Evolutionary conservation across 179 eudicot genomes (phyloP).

Genomic region (Corrigiola litoralis): DNA sequence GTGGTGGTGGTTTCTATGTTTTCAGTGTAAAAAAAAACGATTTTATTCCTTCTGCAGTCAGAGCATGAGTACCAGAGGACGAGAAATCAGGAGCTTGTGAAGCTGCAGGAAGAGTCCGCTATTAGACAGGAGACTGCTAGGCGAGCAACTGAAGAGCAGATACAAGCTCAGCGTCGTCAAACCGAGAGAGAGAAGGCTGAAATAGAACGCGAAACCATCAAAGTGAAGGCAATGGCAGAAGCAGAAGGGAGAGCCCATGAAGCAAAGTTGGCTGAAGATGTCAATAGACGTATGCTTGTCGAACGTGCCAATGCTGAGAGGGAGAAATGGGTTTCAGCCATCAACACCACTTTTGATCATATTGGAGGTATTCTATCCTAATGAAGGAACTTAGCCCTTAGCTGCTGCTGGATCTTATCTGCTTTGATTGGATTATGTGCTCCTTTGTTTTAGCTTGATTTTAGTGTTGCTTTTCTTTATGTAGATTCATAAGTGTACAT

Average conservation of each 20-base stretch:
- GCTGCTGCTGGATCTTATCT: too few species aligned
- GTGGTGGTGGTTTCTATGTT: not conserved
- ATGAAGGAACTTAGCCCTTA: not conserved
- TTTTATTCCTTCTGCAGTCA: conserved; percentile 35
- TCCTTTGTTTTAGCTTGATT: not conserved
- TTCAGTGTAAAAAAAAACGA: not conserved
- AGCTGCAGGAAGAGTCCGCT: conserved; percentile 78
- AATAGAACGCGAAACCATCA: conserved; percentile 76
- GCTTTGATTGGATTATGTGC: too few species aligned
- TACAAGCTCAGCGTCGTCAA: conserved; percentile 77
- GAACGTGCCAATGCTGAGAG: conserved; percentile 72
- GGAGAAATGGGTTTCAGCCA: conserved; percentile 88
- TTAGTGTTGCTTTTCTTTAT: not conserved
- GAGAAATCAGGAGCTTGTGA: conserved; percentile 83
- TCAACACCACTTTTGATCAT: conserved; percentile 75
- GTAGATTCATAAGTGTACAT: too few species aligned
- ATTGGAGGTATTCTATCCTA: conserved; percentile 75
- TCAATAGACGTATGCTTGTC: conserved; percentile 60
- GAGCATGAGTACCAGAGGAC: conserved; percentile 73
- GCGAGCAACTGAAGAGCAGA: conserved; percentile 87
- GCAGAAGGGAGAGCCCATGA: conserved; percentile 90
- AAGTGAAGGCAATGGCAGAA: conserved; percentile 77
- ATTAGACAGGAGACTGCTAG: conserved; percentile 64
- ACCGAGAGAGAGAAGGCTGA: conserved; percentile 91
- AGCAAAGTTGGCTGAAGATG: conserved; percentile 78